Evolutionary conservation across 2,329 filamentous ascomycete genomes (phyloP).

Genomic region (Waltergamsia citrina): DNA sequence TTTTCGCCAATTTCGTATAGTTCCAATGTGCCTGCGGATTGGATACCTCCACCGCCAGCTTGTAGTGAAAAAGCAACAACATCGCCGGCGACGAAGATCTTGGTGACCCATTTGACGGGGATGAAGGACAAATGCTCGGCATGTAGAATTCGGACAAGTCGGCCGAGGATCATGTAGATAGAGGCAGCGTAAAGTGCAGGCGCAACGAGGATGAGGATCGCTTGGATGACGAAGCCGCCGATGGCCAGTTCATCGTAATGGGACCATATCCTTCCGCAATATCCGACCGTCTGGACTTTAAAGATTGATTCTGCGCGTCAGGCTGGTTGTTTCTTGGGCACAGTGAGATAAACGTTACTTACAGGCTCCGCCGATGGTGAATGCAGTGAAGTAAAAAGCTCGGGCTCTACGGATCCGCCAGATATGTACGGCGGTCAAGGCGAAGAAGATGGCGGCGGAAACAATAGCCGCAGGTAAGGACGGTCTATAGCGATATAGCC

Average conservation of each 20-base stretch:
- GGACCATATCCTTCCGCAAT: conserved; percentile 16
- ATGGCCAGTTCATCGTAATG: conserved; percentile 4
- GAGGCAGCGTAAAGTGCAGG: conserved; percentile 38
- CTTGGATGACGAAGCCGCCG: conserved; percentile 27
- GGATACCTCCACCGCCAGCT: conserved; percentile 29
- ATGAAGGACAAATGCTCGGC: conserved; percentile 23
- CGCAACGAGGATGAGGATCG: conserved; percentile 32
- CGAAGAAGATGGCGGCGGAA: conserved; percentile 33
- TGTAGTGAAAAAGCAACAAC: conserved; percentile 43
- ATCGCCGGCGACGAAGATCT: conserved; percentile 45
- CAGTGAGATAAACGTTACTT: conserved; percentile 13
- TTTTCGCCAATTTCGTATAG: conserved; percentile 27
- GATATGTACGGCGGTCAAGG: conserved; percentile 30
- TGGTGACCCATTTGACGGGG: conserved; percentile 33
- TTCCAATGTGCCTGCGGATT: conserved; percentile 10
- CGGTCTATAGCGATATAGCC: conserved; percentile 7
- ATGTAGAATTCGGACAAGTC: conserved; percentile 28
- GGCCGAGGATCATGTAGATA: conserved; percentile 40
- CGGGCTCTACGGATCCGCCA: conserved; percentile 31
- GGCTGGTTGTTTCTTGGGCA: neutral
- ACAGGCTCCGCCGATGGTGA: conserved; percentile 37
- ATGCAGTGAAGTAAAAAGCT: conserved; percentile 41
- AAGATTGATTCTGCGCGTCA: neutral
- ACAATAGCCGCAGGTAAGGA: conserved; percentile 27
- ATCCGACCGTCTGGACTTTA: conserved; percentile 35